phyloP scores from a whole-genome alignment of 495 filamentous ascomycete genomes.

The Chaetomium fimeti region DNA sequence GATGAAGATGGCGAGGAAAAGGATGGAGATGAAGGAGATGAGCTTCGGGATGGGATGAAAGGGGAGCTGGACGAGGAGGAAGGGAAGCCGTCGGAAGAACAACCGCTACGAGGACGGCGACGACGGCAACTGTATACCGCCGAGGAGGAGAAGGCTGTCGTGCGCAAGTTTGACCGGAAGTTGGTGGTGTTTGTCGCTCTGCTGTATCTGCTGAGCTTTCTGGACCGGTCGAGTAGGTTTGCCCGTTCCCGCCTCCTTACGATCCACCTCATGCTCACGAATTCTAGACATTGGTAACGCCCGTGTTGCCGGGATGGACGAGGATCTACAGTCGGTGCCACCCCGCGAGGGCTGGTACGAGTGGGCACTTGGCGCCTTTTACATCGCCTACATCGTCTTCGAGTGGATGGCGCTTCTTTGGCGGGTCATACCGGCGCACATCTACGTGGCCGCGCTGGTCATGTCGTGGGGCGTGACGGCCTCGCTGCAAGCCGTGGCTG shows the following conservation, averaged over 20 bases:
- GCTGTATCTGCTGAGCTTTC: slow-evolving; percentile 77
- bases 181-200: slow-evolving; percentile 78
- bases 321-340: slow-evolving; percentile 60
- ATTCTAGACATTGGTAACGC: slow-evolving; percentile 74
- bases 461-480: slow-evolving; percentile 66
- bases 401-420: slow-evolving; percentile 76
- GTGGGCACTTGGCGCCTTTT: slow-evolving; percentile 78
- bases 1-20: slow-evolving; percentile 8
- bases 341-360: slow-evolving; percentile 71
- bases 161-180: slow-evolving; percentile 69
- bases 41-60: background rate
- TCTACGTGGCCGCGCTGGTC: slow-evolving; percentile 65
- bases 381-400: slow-evolving; percentile 64
- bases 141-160: slow-evolving; percentile 70
- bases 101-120: background rate
- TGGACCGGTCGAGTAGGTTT: slow-evolving; percentile 71
- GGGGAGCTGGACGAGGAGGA: slow-evolving; percentile 1
- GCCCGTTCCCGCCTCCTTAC: background rate
- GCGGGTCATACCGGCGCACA: slow-evolving; percentile 62
- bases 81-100: background rate
- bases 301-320: slow-evolving; percentile 66
- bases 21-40: slow-evolving; percentile 3
- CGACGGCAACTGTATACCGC: slow-evolving; percentile 62
- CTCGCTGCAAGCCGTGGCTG: slow-evolving; percentile 66
- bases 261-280: slow-evolving; percentile 4